Conservation (phyloP, 2,329 filamentous ascomycete genomes). For the Sclerotinia subarctica region DNA sequence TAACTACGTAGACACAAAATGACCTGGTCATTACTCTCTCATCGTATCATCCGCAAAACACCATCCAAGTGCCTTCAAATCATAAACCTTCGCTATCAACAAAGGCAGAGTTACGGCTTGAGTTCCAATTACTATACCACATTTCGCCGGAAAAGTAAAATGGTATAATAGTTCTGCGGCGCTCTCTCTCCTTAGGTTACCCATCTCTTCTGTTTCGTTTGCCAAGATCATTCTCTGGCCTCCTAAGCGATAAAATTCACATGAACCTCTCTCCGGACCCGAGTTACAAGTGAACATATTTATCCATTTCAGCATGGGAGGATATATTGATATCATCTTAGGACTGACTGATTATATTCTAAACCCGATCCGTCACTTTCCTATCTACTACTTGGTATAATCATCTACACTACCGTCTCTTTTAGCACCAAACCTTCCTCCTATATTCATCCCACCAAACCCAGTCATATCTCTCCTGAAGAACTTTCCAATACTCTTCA, state of each 20-base stretch:
- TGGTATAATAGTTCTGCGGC: background rate
- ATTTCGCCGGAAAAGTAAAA: background rate
- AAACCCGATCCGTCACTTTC: background rate
- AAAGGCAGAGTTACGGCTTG: background rate
- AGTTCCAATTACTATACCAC: background rate
- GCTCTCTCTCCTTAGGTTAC: background rate
- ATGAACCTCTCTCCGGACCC: background rate
- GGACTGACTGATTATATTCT: conserved; percentile 1
- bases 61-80: background rate
- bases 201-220: background rate
- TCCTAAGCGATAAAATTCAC: background rate
- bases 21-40: background rate
- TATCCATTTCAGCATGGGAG: background rate
- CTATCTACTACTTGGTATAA: conserved; percentile 24
- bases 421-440: conserved; percentile 51
- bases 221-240: background rate
- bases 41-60: background rate
- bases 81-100: background rate
- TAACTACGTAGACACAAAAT: background rate
- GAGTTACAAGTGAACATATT: background rate
- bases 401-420: conserved; percentile 30
- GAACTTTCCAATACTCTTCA: conserved; percentile 95
- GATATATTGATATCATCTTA: background rate
- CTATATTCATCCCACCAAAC: conserved; percentile 59
- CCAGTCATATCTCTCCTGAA: conserved; percentile 84